These are phyloP conservation scores for Fusarium aywerte DNA, from an alignment of 2,329 filamentous ascomycete genomes.

Conservation along the genomic window DNA sequence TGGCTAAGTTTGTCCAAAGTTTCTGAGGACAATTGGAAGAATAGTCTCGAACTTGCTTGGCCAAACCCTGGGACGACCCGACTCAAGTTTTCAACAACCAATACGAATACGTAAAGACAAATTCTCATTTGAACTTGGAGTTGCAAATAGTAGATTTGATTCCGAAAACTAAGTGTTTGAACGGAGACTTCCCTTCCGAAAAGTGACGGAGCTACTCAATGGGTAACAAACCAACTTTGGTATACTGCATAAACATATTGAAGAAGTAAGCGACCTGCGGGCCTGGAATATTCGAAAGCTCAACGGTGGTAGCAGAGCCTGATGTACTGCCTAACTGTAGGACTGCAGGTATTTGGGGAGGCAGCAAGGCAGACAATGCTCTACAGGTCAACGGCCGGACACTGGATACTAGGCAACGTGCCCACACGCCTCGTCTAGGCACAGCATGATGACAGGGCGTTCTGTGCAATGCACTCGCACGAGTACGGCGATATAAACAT, in stretches of 20 bases:
- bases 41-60: neutral
- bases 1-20: neutral
- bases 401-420: slow-evolving; percentile 4
- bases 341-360: neutral
- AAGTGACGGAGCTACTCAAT: neutral
- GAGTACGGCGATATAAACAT: neutral
- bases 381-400: slow-evolving; percentile 12
- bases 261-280: neutral
- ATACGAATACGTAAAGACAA: neutral
- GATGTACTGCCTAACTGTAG: neutral
- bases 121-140: neutral
- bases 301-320: neutral
- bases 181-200: neutral
- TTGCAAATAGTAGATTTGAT: neutral
- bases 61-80: neutral
- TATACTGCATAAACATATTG: neutral
- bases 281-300: neutral
- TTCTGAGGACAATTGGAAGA: neutral
- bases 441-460: slow-evolving; percentile 25
- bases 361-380: slow-evolving; percentile 6
- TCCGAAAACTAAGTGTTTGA: neutral
- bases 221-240: neutral
- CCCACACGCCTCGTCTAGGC: neutral
- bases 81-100: neutral
- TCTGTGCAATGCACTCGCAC: slow-evolving; percentile 25